Conservation (phyloP, 441 rosid species). For the Jatropha podagrica region DNA sequence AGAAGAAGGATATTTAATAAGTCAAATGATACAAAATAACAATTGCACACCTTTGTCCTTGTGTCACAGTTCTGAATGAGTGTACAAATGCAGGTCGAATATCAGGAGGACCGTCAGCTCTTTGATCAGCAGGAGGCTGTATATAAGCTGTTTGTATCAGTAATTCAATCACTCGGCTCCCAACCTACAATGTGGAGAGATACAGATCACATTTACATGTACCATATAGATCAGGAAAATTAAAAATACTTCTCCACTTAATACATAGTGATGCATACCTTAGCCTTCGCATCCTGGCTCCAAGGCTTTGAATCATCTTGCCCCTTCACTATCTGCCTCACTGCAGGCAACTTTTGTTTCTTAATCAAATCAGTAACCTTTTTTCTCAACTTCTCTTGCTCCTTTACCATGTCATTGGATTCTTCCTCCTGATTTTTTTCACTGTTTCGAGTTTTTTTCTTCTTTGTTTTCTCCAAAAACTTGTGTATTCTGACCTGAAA, state of each 20-base stretch:
- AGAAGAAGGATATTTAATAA: conserved; percentile 18
- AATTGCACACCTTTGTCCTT: conserved; percentile 51
- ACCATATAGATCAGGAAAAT: conserved; percentile 13
- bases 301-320: conserved; percentile 77
- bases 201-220: conserved; percentile 20
- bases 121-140: conserved; percentile 72
- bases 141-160: conserved; percentile 75
- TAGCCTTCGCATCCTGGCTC: conserved; percentile 71
- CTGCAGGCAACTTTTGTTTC: conserved; percentile 74
- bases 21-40: conserved; percentile 18
- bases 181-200: conserved; percentile 57
- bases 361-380: conserved; percentile 69
- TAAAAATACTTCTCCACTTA: conserved; percentile 9
- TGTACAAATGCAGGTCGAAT: conserved; percentile 91
- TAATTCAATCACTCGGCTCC: conserved; percentile 82
- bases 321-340: conserved; percentile 64
- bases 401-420: conserved; percentile 40
- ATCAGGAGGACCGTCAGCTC: conserved; percentile 69
- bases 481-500: conserved; percentile 67
- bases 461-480: conserved; percentile 75
- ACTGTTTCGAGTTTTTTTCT: conserved; percentile 39
- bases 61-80: conserved; percentile 45
- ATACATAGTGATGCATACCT: conserved; percentile 49
- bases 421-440: conserved; percentile 39
- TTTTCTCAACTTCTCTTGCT: conserved; percentile 61